These are phyloP conservation scores for Sicyos edulis DNA, from an alignment of 306 rosid genomes.

Conservation along the genomic window DNA sequence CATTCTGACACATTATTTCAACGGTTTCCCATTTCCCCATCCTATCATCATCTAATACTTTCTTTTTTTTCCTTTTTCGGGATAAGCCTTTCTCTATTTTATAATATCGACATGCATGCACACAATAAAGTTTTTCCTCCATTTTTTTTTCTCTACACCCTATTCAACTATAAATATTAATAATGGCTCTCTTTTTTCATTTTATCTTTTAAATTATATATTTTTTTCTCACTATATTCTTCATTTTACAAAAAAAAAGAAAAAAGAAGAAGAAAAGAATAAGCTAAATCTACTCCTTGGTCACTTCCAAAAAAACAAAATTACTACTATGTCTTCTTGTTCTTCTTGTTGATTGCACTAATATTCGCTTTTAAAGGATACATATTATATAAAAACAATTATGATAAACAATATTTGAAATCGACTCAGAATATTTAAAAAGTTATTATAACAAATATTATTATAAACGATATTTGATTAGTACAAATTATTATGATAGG, in stretches of 20 bases:
- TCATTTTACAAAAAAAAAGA: not conserved
- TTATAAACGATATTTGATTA: too few species aligned
- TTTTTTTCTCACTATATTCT: not conserved
- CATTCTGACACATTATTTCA: conserved; percentile 17
- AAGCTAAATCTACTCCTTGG: not conserved
- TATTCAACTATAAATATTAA: conserved; percentile 1
- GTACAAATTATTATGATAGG: too few species aligned
- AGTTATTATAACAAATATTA: too few species aligned
- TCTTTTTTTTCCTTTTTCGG: too few species aligned
- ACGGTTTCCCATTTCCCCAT: conserved; percentile 17
- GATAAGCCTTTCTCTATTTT: not conserved
- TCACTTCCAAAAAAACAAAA: too few species aligned
- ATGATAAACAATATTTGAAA: too few species aligned
- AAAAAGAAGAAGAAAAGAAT: too few species aligned
- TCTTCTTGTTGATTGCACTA: not conserved
- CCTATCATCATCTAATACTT: not conserved
- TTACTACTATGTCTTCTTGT: too few species aligned
- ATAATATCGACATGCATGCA: conserved; percentile 15
- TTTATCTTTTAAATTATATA: not conserved
- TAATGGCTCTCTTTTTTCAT: not conserved
- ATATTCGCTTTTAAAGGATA: too few species aligned
- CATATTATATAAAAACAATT: too few species aligned
- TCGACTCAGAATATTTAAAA: too few species aligned
- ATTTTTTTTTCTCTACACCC: not conserved
- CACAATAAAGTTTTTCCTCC: conserved; percentile 2